A percentile compares a stretch with the other conserved stretches of the same genome.
Conservation (phyloP, 108 stramenopile genomes). For the Parietichytrium sp. region DNA sequence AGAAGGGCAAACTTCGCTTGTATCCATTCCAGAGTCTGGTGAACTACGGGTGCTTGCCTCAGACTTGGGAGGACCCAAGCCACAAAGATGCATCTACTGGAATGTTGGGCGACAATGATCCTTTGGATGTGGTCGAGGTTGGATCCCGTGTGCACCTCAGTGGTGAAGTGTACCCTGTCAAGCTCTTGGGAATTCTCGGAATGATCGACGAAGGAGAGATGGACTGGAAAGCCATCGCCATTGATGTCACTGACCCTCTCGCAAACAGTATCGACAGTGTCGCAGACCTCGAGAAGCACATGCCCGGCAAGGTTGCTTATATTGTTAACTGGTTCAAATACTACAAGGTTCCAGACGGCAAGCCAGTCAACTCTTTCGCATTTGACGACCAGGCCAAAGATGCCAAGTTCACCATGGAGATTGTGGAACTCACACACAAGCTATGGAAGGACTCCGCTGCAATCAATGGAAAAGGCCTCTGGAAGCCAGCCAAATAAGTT, state of each 20-base stretch:
- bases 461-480: slow-evolving; percentile 10
- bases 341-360: slow-evolving; percentile 99
- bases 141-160: slow-evolving; percentile 72
- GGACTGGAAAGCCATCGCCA: slow-evolving; percentile 98
- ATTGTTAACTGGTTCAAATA: slow-evolving; percentile 86
- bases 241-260: slow-evolving; percentile 87
- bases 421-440: slow-evolving; percentile 94
- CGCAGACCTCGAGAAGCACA: slow-evolving; percentile 85
- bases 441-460: slow-evolving; percentile 81
- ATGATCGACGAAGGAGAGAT: slow-evolving; percentile 99
- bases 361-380: slow-evolving; percentile 67
- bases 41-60: slow-evolving; percentile 99
- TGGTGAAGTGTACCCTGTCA: slow-evolving; percentile 88
- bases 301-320: slow-evolving; percentile 84
- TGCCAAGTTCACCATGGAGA: slow-evolving; percentile 73
- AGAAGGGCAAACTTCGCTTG: slow-evolving; percentile 94
- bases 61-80: slow-evolving; percentile 93
- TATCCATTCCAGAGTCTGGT: slow-evolving; percentile 79
- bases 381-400: slow-evolving; percentile 89
- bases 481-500: no score
- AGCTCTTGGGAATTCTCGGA: slow-evolving; percentile 93
- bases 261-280: slow-evolving; percentile 91
- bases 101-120: slow-evolving; percentile 94
- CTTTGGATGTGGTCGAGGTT: slow-evolving; percentile 98
- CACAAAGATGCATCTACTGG: slow-evolving; percentile 81